Base-by-base conservation (phyloP, 495 filamentous ascomycete genomes). In the Cryomyces antarcticus region DNA sequence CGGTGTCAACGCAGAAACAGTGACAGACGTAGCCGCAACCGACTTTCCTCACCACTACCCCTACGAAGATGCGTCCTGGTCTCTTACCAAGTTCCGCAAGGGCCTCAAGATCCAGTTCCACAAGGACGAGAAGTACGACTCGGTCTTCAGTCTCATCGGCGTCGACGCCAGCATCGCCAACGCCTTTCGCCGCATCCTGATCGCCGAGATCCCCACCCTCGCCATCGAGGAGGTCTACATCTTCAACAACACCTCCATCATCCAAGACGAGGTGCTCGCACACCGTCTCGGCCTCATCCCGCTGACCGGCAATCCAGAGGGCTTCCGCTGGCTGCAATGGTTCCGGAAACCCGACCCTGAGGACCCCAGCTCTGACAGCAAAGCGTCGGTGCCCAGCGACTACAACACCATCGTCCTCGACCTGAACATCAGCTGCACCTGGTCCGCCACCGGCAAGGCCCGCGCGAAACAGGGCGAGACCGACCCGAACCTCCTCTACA, bases 221-320 rank as follows among this genome's bases (percentile, higher is more conserved):
- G 92, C 92, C 49, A 88, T 99, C 53, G 92, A 96, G 63, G 71
- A 67, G 35, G 82, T 93, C 56, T 96, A 78, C 64, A 72, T 96
- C 38, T 65, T 79, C 53, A 86, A 93, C 66, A 99, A 99, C 65
- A 96, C 87, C 43, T 89, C 82, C 7, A 80, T 99, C 17, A 88
- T 99, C 53, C 86, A 93, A 57, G 92, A 99, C 58, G 92, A 99
- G 61, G 86, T 99, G 1, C 77, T 99, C 34, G 73, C 84, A 2
- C 77, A 82, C 52, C 73, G 92, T 13, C 68, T 99, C 24, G 92
- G 92, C 37, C 72, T 96, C 34, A 78, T 99, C 41, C 92, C 92
- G 6, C 74, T 99, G 43, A 78, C 73, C 31, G 89, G 82, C 48
- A 70, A 72, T 41, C 72, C 74, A 46, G 68, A 76, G 28, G 85